Percentiles rank a stretch among this genome's conserved stretches.
These are phyloP conservation scores for Phaeotremella fagi DNA, from an alignment of 768 basidiomycete species.

Conservation along the genomic window DNA sequence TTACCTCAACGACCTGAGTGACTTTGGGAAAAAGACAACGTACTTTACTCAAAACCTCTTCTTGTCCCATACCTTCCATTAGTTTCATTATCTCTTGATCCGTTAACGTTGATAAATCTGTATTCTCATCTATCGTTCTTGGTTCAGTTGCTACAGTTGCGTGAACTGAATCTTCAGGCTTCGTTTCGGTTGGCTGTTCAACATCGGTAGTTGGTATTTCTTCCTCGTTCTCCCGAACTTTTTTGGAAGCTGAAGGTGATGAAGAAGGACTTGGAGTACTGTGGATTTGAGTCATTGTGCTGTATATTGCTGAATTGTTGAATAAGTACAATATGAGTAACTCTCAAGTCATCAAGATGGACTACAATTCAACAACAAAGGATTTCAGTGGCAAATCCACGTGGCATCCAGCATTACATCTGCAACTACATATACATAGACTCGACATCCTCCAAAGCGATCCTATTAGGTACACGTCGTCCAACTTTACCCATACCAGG, in stretches of 20 bases:
- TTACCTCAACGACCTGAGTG: neutral
- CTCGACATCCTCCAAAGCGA: neutral
- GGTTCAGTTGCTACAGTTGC: neutral
- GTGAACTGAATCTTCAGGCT: neutral
- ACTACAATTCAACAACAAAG: neutral
- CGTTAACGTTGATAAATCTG: slow-evolving; percentile 44
- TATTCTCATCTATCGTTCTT: slow-evolving; percentile 41
- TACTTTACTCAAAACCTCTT: slow-evolving; percentile 28
- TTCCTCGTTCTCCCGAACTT: neutral
- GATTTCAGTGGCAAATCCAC: neutral
- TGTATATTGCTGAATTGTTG: neutral
- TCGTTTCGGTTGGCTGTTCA: neutral
- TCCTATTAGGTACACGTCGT: neutral
- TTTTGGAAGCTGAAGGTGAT: neutral
- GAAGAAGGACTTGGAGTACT: neutral
- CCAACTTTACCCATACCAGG: slow-evolving; percentile 24
- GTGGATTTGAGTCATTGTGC: neutral
- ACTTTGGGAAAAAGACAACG: neutral
- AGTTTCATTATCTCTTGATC: slow-evolving; percentile 47
- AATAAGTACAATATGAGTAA: neutral
- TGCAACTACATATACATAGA: neutral
- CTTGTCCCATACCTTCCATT: slow-evolving; percentile 38
- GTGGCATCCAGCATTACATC: neutral
- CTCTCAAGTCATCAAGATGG: neutral
- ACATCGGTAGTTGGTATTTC: neutral